Evolutionary conservation across 2,329 filamentous ascomycete genomes (phyloP), one percentile per base, ranked within the genome.

Genomic region (Periconia sp.): DNA sequence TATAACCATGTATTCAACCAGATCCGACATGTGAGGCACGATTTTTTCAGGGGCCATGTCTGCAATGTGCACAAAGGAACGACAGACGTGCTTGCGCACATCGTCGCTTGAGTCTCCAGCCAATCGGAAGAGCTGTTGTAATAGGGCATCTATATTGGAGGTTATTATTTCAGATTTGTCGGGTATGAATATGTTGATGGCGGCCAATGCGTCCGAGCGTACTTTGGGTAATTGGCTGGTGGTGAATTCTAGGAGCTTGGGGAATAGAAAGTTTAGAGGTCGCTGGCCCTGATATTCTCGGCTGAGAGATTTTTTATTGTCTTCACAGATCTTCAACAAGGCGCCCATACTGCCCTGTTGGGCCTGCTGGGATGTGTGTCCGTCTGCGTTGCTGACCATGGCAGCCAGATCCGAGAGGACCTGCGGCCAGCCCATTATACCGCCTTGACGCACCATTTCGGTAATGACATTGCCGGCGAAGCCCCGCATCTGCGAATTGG

Each of bases 271-370:
- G 71, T 89, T 89, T 55, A 97, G 84, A 1, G 94, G 94, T 52
- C 92, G 84, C 74, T 97, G 88, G 56, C 92, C 91, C 68, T 92
- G 87, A 72, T 96, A 91, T 59, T 96, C 91, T 64, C 88, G 87
- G 75, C 96, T 91, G 50, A 99, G 80, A 54, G 91, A 82, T 70
- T 89, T 91, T 68, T 85, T 87, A 77, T 96, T 97, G 76, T 99
- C 94, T 76, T 99, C 94, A 76, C 94, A 99, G 57, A 99, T 92
- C 80, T 97, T 97, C 72, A 89, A 81, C 74, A 99, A 81, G 45
- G 94, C 92, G 46, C 90, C 86, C 89, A 97, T 96, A 63, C 91
- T 92, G 56, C 92, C 92, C 73, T 99, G 93, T 70, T 97, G 92
- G 13, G 88, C 87, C 68, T 90, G 84, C 42, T 82, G 77, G 7